Evolutionary conservation across 2,329 filamentous ascomycete genomes (phyloP).

Genomic region (Ascochyta clinopodiicola): DNA sequence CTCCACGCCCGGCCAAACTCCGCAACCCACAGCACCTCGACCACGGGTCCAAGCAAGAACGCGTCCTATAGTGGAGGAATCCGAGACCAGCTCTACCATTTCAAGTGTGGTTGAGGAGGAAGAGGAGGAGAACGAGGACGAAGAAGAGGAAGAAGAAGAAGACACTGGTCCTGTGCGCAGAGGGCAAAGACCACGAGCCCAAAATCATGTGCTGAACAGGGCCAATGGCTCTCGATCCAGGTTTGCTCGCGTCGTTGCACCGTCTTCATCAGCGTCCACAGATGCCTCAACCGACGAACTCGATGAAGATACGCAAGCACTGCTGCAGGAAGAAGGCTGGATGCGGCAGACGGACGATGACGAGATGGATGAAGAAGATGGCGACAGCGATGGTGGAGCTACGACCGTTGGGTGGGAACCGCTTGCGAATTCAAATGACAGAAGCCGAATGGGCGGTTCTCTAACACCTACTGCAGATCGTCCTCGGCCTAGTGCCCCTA

Average conservation of each 20-base stretch:
- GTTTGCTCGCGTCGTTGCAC: conserved; percentile 26
- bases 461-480: conserved; percentile 57
- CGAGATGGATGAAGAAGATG: conserved; percentile 46
- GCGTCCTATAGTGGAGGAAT: conserved; percentile 47
- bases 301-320: conserved; percentile 48
- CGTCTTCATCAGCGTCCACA: conserved; percentile 45
- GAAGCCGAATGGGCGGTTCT: conserved; percentile 53
- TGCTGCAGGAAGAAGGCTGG: conserved; percentile 47
- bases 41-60: conserved; percentile 32
- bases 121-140: conserved; percentile 33
- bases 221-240: conserved; percentile 43
- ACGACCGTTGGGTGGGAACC: conserved; percentile 55
- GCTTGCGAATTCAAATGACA: conserved; percentile 54
- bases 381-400: conserved; percentile 52
- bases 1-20: conserved; percentile 40
- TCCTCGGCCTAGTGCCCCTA: conserved; percentile 49
- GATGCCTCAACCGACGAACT: conserved; percentile 46
- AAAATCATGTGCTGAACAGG: conserved; percentile 39
- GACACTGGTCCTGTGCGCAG: conserved; percentile 44
- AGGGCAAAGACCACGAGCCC: conserved; percentile 40
- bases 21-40: conserved; percentile 35
- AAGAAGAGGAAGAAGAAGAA: conserved; percentile 42
- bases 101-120: conserved; percentile 42
- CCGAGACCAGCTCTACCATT: conserved; percentile 47
- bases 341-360: conserved; percentile 49